Evolutionary conservation across 371 early-diverging fungal genomes (phyloP), one percentile per base, ranked within the genome.

Genomic region (Mortierella sp.): DNA sequence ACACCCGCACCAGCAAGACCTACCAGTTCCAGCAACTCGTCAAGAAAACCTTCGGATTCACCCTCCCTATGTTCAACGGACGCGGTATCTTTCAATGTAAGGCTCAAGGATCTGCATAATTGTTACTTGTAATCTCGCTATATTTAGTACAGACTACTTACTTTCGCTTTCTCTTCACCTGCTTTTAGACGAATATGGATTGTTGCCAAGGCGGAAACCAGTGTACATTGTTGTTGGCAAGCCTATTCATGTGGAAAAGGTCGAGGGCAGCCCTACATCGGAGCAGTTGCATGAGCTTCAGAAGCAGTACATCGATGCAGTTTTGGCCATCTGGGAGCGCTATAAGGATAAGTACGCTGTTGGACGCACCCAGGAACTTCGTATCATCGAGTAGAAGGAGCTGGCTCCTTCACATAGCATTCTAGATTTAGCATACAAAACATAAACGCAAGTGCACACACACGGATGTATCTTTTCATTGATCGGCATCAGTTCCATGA

Each of bases 31-130:
- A 96, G 77, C 90, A 91, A 51, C 87, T 90, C 78, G 78, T 95
- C 80, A 92, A 95, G 83, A 82, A 90, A 1, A 74, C 88, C 8
- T 87, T 92, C 51, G 95, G 94, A 51, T 95, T 94, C 80, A 95
- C 96, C 0, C 70, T 94, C 78, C 95, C 95, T 8, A 83, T 95
- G 54, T 93, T 94, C 78, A 93, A 94, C 76, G 96, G 95, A 43
- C 91, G 95, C 11, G 95, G 94, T n/a, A 86, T 94, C 29, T 94
- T 94, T 78, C 92, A 93, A 75, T 94, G 93, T 93, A 89, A 89
- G 91, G 11, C 6, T 58, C 38, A 38, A 12, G 38, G 18, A 63
- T 68, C 35, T 54, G 72, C 44, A n/a, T 54, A 55, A 16, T 16
- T 75, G 14, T 77, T 12, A n/a, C 44, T 32, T 48, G 46, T 41